Percentiles rank a stretch among this genome's conserved stretches.
These are phyloP conservation scores for Capsicum chinense DNA, from an alignment of 257 asterid species.

Conservation along the genomic window DNA sequence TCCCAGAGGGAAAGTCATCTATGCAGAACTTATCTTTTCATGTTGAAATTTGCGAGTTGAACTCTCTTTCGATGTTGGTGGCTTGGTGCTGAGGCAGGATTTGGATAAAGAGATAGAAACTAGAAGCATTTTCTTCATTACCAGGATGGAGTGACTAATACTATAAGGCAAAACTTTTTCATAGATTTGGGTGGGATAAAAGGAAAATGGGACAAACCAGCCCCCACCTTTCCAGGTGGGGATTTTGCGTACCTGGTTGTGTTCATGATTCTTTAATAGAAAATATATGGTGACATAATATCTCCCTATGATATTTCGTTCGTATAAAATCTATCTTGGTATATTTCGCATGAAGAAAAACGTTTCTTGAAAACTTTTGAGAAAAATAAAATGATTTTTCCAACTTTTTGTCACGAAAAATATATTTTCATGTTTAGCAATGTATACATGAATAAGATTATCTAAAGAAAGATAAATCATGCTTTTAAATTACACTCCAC, in stretches of 20 bases:
- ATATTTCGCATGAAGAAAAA: neutral
- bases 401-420: neutral
- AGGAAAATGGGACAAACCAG: conserved; percentile 8
- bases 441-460: neutral
- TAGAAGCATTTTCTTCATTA: conserved; percentile 7
- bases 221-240: conserved; percentile 19
- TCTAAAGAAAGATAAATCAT: neutral
- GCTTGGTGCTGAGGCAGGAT: neutral
- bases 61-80: neutral
- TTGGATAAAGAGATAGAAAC: conserved; percentile 28
- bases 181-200: neutral
- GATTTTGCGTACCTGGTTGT: conserved; percentile 26
- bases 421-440: neutral
- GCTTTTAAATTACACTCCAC: neutral
- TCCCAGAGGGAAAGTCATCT: neutral
- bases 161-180: neutral
- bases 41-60: neutral
- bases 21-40: conserved; percentile 24
- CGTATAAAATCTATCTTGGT: neutral
- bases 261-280: conserved; percentile 20
- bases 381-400: too few species aligned
- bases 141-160: neutral
- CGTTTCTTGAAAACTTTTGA: neutral
- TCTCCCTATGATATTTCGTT: neutral
- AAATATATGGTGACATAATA: neutral